Evolutionary conservation across 106 monocot genomes (phyloP).

Genomic region (Dioscorea zingiberensis): DNA sequence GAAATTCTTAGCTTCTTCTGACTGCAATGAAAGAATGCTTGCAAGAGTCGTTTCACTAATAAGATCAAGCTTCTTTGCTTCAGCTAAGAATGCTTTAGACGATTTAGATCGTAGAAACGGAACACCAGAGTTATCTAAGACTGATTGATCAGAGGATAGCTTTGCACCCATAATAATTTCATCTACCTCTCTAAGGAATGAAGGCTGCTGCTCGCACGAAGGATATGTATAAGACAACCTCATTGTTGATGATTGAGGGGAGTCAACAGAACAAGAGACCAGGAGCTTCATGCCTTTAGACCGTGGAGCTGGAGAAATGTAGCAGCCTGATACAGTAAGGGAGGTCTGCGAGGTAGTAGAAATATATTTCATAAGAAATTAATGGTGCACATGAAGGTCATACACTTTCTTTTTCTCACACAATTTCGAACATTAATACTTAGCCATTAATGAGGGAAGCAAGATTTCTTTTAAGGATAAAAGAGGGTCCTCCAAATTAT

Average conservation of each 20-base stretch:
- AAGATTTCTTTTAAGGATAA: too few species aligned
- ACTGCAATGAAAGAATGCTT: constrained; percentile 43
- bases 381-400: background rate
- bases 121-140: constrained; percentile 20
- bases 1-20: constrained; percentile 59
- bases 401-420: too few species aligned
- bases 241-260: constrained; percentile 27
- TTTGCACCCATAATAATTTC: constrained; percentile 45
- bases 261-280: constrained; percentile 45
- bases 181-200: constrained; percentile 22
- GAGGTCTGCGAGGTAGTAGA: constrained; percentile 53
- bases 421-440: too few species aligned
- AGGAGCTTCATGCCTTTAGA: constrained; percentile 73
- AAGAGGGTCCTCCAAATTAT: too few species aligned
- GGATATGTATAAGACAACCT: constrained; percentile 14
- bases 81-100: constrained; percentile 39
- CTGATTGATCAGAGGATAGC: constrained; percentile 18
- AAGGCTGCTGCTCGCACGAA: constrained; percentile 2
- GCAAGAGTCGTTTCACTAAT: constrained; percentile 62
- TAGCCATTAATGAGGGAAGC: too few species aligned
- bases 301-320: constrained; percentile 65
- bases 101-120: constrained; percentile 44
- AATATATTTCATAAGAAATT: constrained; percentile 5
- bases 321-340: constrained; percentile 86
- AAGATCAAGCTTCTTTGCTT: constrained; percentile 57